Evolutionary conservation across 1,284 basidiomycete genomes (phyloP).

Genomic region (Sporisorium iseilematis-ciliati): DNA sequence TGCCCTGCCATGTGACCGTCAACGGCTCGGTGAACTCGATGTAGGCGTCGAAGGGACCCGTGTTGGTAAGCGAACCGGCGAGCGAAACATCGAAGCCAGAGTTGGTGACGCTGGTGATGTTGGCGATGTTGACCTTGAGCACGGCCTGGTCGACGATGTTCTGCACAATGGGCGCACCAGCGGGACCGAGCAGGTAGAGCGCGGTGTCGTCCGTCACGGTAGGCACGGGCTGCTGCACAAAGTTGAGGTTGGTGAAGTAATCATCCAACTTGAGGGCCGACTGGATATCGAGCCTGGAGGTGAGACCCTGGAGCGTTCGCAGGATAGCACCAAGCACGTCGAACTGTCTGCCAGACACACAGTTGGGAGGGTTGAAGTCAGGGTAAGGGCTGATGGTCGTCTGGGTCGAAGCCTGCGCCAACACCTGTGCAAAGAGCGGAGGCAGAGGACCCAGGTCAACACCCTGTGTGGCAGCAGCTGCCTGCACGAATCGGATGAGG

Average conservation of each 20-base stretch:
- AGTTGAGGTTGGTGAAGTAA: slow-evolving; percentile 75
- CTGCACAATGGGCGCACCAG: slow-evolving; percentile 75
- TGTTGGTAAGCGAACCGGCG: slow-evolving; percentile 62
- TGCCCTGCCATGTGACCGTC: slow-evolving; percentile 78
- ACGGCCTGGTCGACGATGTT: slow-evolving; percentile 76
- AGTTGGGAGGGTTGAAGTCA: slow-evolving; percentile 71
- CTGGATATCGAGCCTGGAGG: slow-evolving; percentile 73
- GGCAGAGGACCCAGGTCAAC: slow-evolving; percentile 78
- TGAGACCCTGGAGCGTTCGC: slow-evolving; percentile 75
- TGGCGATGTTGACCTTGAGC: slow-evolving; percentile 76
- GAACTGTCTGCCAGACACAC: slow-evolving; percentile 73
- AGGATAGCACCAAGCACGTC: slow-evolving; percentile 75
- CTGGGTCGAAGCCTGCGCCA: slow-evolving; percentile 75
- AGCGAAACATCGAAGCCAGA: slow-evolving; percentile 69
- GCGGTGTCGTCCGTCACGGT: slow-evolving; percentile 77
- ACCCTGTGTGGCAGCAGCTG: slow-evolving; percentile 74
- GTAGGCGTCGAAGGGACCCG: slow-evolving; percentile 73
- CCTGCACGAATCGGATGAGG: slow-evolving; percentile 76
- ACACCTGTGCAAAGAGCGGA: slow-evolving; percentile 75
- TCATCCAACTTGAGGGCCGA: slow-evolving; percentile 64
- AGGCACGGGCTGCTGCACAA: slow-evolving; percentile 77
- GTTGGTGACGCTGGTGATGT: slow-evolving; percentile 74
- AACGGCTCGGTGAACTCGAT: slow-evolving; percentile 68
- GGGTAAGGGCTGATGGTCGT: slow-evolving; percentile 74
- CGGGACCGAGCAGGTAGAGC: slow-evolving; percentile 78